phyloP scores from a whole-genome alignment of 108 stramenopile genomes.

The Nitzschia inconspicua region DNA sequence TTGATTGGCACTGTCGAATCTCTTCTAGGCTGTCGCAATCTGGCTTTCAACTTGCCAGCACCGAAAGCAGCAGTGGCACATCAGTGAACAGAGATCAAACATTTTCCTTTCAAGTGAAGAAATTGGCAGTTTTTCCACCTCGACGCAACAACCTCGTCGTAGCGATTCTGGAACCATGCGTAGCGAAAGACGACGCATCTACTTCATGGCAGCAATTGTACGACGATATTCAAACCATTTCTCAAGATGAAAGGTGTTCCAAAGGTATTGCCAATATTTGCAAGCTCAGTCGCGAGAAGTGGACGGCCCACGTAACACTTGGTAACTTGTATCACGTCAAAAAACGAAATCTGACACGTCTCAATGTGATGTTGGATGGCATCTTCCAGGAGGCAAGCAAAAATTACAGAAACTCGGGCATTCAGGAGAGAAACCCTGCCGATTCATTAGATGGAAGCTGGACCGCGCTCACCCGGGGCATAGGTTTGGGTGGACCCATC shows the following conservation, averaged over 20 bases:
- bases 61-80: neutral
- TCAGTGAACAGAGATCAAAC: neutral
- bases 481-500: constrained; percentile 53
- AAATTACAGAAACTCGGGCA: no score
- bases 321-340: constrained; percentile 38
- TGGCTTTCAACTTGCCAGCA: neutral
- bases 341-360: constrained; percentile 6
- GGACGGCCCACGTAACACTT: constrained; percentile 59
- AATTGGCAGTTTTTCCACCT: constrained; percentile 46
- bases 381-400: no score
- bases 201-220: constrained; percentile 35
- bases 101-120: constrained; percentile 31
- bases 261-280: constrained; percentile 1
- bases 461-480: constrained; percentile 6
- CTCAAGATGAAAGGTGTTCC: constrained; percentile 17
- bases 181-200: no score
- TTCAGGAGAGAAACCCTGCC: no score
- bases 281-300: constrained; percentile 14
- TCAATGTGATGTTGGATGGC: no score
- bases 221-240: constrained; percentile 38
- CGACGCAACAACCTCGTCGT: constrained; percentile 47
- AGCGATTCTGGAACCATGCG: constrained; percentile 42
- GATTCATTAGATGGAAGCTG: no score
- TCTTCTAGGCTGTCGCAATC: constrained; percentile 9
- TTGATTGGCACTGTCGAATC: constrained; percentile 32